phyloP scores from a whole-genome alignment of 305 asterid species.

The Fraxinus platypoda region DNA sequence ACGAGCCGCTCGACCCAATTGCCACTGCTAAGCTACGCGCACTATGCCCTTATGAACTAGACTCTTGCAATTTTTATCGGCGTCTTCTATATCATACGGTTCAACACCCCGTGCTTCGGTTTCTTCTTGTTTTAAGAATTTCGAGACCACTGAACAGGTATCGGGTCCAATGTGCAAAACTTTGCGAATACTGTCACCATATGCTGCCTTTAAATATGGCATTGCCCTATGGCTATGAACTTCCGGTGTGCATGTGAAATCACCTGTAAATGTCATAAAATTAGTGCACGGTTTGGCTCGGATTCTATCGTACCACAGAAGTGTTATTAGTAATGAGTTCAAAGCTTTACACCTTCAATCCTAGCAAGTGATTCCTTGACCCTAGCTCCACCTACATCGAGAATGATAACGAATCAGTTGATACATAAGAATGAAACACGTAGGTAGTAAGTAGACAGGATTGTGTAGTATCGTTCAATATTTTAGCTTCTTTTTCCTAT shows the following conservation, averaged over 20 bases:
- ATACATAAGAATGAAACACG: background rate
- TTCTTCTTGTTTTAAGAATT: conserved; percentile 38
- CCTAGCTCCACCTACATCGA: conserved; percentile 20
- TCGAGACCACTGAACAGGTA: conserved; percentile 44
- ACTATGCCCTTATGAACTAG: conserved; percentile 28
- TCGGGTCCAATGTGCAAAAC: conserved; percentile 50
- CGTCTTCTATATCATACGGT: conserved; percentile 49
- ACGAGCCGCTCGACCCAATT: too few relatives aligned
- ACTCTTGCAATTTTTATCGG: conserved; percentile 32
- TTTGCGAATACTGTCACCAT: conserved; percentile 37
- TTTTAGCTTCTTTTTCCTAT: background rate
- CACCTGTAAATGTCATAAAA: conserved; percentile 25
- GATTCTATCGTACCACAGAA: background rate
- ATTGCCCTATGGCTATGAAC: conserved; percentile 33
- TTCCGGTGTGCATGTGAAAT: conserved; percentile 39
- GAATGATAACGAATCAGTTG: background rate
- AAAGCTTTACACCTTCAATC: conserved; percentile 21
- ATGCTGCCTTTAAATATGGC: conserved; percentile 38
- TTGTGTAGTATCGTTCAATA: background rate
- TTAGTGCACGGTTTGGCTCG: background rate
- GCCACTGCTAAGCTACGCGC: conserved; percentile 38
- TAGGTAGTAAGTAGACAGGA: background rate
- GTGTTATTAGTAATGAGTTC: background rate
- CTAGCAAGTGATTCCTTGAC: conserved; percentile 22
- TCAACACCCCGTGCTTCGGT: conserved; percentile 49